Evolutionary conservation across 768 basidiomycete species (phyloP), one percentile per base, ranked within the genome.

Genomic region (Phanerodontia chrysosporium): DNA sequence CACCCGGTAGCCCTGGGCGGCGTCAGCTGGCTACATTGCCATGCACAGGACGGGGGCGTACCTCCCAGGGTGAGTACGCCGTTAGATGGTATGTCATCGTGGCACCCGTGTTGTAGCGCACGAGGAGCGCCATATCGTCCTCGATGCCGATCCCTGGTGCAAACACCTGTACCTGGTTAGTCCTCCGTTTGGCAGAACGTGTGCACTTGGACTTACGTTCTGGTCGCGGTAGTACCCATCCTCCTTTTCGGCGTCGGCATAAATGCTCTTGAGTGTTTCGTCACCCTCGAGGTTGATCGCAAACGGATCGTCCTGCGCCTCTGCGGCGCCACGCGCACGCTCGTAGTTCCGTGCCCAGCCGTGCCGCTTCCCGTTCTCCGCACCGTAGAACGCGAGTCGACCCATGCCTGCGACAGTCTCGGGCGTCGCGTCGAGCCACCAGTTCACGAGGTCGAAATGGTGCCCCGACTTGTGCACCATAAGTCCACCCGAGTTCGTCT

Each of bases 71-170:
- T 16, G 75, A 74, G 57, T 78, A 78, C 8, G 75, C 75, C 14
- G 76, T 77, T 48, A 82, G 66, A 66, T 82, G 80, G 64, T 81
- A 83, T 4, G 78, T 78, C 76, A 83, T 75, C n/a, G 76, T 79
- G 0, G 73, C 77, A 2, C 77, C 80, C 12, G 70, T 75, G 55
- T 75, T 73, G 64, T 80, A 81, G 36, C 75, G 73, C 14, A 81
- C 79, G 51, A 81, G 69, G 5, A 81, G 72, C 49, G 75, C 71
- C 76, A 81, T 79, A 62, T 81, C 81, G 60, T 82, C 81, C 66
- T 82, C 81, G 58, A 82, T 81, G 7, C 73, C 76, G 52, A 78
- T 75, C 2, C 68, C 73, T 24, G 75, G 69, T 16, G 72, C 73
- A 57, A 78, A 78, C 21, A 75, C 74, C 75, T 77, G 51, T 2